Percentiles rank a stretch among this genome's conserved stretches.
Conservation (phyloP, 768 basidiomycete species). For the Suillus subluteus region DNA sequence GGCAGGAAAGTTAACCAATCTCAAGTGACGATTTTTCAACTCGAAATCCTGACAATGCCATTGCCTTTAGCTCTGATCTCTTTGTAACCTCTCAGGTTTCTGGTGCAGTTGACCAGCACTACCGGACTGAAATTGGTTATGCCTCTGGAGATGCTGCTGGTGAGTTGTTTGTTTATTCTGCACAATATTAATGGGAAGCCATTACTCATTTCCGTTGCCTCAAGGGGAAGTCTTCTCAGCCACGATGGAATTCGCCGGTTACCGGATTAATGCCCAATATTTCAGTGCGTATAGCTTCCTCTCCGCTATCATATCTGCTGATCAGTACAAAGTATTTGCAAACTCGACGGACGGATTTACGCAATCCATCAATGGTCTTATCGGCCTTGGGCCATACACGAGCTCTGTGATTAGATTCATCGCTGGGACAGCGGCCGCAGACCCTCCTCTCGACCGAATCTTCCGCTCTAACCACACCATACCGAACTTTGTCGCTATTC, state of each 20-base stretch:
- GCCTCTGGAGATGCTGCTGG: slow-evolving; percentile 57
- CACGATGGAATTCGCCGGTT: slow-evolving; percentile 36
- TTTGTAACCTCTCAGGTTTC: slow-evolving; percentile 56
- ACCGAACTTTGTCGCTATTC: slow-evolving; percentile 64
- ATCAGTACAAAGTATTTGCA: slow-evolving; percentile 27
- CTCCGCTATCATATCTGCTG: neutral
- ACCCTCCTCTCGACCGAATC: slow-evolving; percentile 64
- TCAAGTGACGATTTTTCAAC: slow-evolving; percentile 28
- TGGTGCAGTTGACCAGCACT: slow-evolving; percentile 41
- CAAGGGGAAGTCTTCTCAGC: slow-evolving; percentile 35
- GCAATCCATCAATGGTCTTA: slow-evolving; percentile 35
- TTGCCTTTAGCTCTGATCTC: slow-evolving; percentile 58
- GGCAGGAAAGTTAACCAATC: slow-evolving; percentile 40
- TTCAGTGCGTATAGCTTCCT: slow-evolving; percentile 17
- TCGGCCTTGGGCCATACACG: slow-evolving; percentile 67
- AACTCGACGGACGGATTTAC: slow-evolving; percentile 13
- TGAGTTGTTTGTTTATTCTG: slow-evolving; percentile 21
- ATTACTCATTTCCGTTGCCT: slow-evolving; percentile 4
- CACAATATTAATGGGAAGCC: neutral
- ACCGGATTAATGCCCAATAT: slow-evolving; percentile 51
- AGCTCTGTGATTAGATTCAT: slow-evolving; percentile 50
- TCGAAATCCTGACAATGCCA: slow-evolving; percentile 40
- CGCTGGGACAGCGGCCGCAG: slow-evolving; percentile 42
- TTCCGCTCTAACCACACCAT: slow-evolving; percentile 61
- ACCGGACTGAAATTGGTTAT: slow-evolving; percentile 48